Conservation (phyloP, 2,329 filamentous ascomycete genomes). For the Ascochyta lentis region DNA sequence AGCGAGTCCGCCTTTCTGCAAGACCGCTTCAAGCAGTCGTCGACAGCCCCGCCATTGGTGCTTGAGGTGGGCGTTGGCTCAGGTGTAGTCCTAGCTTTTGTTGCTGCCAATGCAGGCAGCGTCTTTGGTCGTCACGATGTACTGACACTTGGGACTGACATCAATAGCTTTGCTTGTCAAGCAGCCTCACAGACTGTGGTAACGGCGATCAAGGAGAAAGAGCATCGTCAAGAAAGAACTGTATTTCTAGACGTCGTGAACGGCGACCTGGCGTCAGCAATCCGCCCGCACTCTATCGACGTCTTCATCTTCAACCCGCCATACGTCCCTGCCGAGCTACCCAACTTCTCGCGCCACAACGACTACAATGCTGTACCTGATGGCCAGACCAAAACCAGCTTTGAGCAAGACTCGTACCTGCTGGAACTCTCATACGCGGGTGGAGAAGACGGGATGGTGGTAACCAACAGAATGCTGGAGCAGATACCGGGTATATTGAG, state of each 20-base stretch:
- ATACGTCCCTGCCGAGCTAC: slow-evolving; percentile 88
- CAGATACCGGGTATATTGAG: slow-evolving; percentile 70
- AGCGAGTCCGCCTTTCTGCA: slow-evolving; percentile 74
- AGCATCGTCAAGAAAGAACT: slow-evolving; percentile 23
- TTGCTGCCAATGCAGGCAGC: slow-evolving; percentile 72
- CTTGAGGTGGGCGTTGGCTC: slow-evolving; percentile 91
- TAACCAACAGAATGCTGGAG: slow-evolving; percentile 78
- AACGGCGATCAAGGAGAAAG: slow-evolving; percentile 53
- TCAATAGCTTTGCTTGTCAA: slow-evolving; percentile 82
- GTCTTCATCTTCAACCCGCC: slow-evolving; percentile 96
- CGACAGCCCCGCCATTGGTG: slow-evolving; percentile 60
- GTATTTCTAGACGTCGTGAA: slow-evolving; percentile 71
- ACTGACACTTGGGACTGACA: slow-evolving; percentile 78
- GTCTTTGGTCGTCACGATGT: slow-evolving; percentile 77
- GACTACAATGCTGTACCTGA: slow-evolving; percentile 36
- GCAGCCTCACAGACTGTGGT: slow-evolving; percentile 75
- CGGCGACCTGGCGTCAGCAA: slow-evolving; percentile 71
- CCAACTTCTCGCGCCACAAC: slow-evolving; percentile 56
- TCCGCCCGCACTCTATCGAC: slow-evolving; percentile 70
- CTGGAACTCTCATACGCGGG: slow-evolving; percentile 89
- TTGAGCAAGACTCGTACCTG: slow-evolving; percentile 82
- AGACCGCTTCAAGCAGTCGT: slow-evolving; percentile 60
- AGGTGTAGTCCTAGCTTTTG: slow-evolving; percentile 90
- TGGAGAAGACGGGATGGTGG: slow-evolving; percentile 91
- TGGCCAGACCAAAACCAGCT: slow-evolving; percentile 51